These are phyloP conservation scores for Musa itinerans DNA, from an alignment of 176 grass and related monocot species.

Conservation along the genomic window DNA sequence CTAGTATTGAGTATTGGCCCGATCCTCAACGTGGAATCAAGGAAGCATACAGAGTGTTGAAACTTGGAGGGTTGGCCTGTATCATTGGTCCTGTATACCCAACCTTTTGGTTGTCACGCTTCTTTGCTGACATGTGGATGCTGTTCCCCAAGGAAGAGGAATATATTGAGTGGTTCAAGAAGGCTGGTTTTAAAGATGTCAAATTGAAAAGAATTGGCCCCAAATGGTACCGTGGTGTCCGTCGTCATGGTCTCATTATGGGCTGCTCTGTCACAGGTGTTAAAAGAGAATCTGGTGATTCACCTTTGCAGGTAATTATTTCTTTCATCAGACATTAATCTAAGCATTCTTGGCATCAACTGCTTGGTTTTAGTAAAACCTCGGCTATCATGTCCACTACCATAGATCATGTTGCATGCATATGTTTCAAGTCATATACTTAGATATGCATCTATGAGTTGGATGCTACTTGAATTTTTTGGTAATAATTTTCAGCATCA, in stretches of 20 bases:
- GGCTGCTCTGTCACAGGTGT: constrained; percentile 84
- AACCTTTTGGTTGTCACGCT: constrained; percentile 85
- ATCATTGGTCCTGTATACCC: constrained; percentile 87
- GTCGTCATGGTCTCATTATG: constrained; percentile 91
- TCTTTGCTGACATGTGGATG: constrained; percentile 99
- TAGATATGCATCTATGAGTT: neutral
- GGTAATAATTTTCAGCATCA: neutral
- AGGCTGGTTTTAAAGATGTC: constrained; percentile 87
- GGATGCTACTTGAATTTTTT: neutral
- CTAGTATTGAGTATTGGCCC: constrained; percentile 98
- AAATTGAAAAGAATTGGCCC: constrained; percentile 90
- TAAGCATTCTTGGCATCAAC: too few relatives aligned
- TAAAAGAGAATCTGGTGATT: constrained; percentile 71
- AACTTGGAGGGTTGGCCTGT: constrained; percentile 61
- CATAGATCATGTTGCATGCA: neutral
- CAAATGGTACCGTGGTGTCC: constrained; percentile 94
- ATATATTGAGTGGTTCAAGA: constrained; percentile 91
- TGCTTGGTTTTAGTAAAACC: too few relatives aligned
- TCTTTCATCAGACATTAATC: neutral
- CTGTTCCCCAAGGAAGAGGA: constrained; percentile 95
- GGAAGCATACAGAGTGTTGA: constrained; percentile 86
- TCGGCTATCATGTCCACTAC: neutral
- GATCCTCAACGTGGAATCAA: constrained; percentile 88
- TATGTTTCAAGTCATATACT: neutral
- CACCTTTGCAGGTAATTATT: constrained; percentile 49